Evolutionary conservation across 805 yeast genomes (phyloP).

Genomic region (Dipodascus albidus): DNA sequence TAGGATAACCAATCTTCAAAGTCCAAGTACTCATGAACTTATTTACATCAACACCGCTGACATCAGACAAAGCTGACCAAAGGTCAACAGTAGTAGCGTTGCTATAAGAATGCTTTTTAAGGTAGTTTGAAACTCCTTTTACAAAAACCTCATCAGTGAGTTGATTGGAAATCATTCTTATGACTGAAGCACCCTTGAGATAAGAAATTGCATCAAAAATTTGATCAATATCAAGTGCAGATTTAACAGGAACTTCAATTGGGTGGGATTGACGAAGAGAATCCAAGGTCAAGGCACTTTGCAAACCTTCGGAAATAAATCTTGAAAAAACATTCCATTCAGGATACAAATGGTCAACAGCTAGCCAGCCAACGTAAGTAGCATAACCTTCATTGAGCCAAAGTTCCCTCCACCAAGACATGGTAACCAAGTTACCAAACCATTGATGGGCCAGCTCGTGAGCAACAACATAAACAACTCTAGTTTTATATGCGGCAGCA

Average conservation of each 20-base stretch:
- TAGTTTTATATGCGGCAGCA: conserved; percentile 48
- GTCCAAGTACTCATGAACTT: conserved; percentile 75
- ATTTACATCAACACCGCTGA: conserved; percentile 61
- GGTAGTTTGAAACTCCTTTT: conserved; percentile 68
- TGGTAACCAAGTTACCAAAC: conserved; percentile 83
- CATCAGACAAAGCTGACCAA: conserved; percentile 63
- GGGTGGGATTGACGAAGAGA: conserved; percentile 76
- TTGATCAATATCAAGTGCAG: conserved; percentile 72
- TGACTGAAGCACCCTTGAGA: conserved; percentile 67
- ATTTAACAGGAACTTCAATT: conserved; percentile 69
- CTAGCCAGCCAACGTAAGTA: conserved; percentile 85
- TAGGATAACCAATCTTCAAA: conserved; percentile 67
- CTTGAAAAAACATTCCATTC: conserved; percentile 83
- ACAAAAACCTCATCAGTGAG: conserved; percentile 67
- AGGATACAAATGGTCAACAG: conserved; percentile 64
- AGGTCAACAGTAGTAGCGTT: conserved; percentile 68
- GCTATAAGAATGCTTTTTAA: conserved; percentile 65
- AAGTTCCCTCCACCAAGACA: conserved; percentile 89
- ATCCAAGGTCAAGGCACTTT: conserved; percentile 59
- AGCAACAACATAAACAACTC: conserved; percentile 78
- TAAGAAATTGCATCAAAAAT: conserved; percentile 79
- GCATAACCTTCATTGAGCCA: conserved; percentile 89
- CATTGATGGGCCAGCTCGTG: conserved; percentile 89
- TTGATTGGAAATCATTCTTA: conserved; percentile 73
- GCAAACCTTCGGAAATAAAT: conserved; percentile 64